Base-by-base conservation (phyloP, 2,329 filamentous ascomycete species). In the Trichoderma sp. region DNA sequence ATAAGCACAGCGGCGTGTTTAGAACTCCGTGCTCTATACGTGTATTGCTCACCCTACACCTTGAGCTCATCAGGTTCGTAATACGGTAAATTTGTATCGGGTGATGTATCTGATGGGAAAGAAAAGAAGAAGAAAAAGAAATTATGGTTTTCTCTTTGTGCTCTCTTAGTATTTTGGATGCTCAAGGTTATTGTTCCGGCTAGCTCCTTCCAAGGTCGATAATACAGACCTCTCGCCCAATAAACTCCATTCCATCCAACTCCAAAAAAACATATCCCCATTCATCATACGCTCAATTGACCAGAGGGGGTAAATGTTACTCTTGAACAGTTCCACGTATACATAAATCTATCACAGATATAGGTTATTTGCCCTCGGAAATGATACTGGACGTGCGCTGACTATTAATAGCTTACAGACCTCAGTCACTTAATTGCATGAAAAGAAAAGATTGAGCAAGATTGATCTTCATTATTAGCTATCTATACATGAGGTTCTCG, bases 271-370 rank as follows among this genome's bases (percentile, higher is more conserved):
- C 39, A n/a, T n/a, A 7, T n/a, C 39, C 15, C 39, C 39, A 36
- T 34, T 12, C 34, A 43, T 39, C 36, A 39, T 18, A 18, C 36
- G 7, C 36, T 39, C 15, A 0, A 18, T 39, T 39, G 15, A 18
- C 36, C 15, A 1, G 6, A 18, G 15, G 0, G 15, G 0, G 6
- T 39, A 18, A 1, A 4, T 18, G 0, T 3, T 39, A 39, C 36
- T 18, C 15, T 39, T 18, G 0, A 4, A 4, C 15, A 18, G 18
- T 8, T 18, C 3, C 1, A 39, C 4, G 1, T 8, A 8, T 18
- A 18, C 6, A 7, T 39, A 6, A 3, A 39, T 3, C 1, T 8
- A 8, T n/a, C 39, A n/a, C 7, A 9, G 3, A 8, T 8, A 39
- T 6, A 8, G 18, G 15, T 18, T 1, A 8, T 18, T 39, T 3